Conservation (phyloP, 306 rosid species). For the Sicyos baderoa region DNA sequence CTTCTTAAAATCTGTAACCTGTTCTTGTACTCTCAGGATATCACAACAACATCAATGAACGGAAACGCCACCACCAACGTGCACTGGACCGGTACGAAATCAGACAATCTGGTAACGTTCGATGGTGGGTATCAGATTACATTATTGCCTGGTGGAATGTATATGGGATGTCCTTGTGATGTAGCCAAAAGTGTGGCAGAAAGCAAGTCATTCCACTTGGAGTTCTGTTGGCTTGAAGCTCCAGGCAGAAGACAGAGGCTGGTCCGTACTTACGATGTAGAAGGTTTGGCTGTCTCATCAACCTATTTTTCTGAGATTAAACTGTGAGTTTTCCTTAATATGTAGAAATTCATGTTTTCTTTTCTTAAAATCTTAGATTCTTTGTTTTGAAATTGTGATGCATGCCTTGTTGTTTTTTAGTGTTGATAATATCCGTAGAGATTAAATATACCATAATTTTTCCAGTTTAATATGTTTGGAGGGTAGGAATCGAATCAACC, state of each 20-base stretch:
- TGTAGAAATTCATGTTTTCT: background rate
- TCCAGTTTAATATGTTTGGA: no score
- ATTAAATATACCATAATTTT: background rate
- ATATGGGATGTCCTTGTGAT: constrained; percentile 82
- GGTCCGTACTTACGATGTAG: constrained; percentile 73
- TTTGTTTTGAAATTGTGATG: background rate
- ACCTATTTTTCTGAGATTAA: constrained; percentile 67
- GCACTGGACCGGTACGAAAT: constrained; percentile 69
- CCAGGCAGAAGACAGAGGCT: constrained; percentile 73
- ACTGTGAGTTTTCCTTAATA: constrained; percentile 28
- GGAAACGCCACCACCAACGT: constrained; percentile 57
- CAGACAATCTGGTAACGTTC: constrained; percentile 49
- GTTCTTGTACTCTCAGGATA: constrained; percentile 38
- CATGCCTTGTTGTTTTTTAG: background rate
- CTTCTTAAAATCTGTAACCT: background rate
- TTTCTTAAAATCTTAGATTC: constrained; percentile 1
- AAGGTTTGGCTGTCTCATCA: constrained; percentile 93
- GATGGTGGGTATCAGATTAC: constrained; percentile 73
- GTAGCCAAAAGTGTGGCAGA: constrained; percentile 67
- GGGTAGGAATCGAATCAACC: no score
- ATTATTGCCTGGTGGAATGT: constrained; percentile 88
- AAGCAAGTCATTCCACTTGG: constrained; percentile 72
- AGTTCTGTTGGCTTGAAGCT: constrained; percentile 86
- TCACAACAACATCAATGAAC: constrained; percentile 45
- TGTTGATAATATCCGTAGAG: background rate